A percentile compares a stretch with the other conserved stretches of the same genome.
Evolutionary conservation across 768 basidiomycete genomes (phyloP).

Genomic region (Naematelia encephala): DNA sequence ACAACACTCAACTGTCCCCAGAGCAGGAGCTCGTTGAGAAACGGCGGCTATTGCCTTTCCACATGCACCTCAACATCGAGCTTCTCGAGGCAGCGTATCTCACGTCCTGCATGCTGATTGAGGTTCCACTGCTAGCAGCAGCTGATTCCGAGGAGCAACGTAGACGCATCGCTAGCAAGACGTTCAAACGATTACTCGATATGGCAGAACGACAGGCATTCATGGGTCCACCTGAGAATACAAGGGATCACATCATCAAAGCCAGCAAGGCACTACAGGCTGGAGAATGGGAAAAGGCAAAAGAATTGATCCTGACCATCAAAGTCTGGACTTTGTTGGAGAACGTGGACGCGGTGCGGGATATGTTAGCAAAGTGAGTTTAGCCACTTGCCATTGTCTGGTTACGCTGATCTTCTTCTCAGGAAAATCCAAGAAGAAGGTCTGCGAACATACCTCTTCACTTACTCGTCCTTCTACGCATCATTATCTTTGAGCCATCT

Average conservation of each 20-base stretch:
- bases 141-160: conserved; percentile 91
- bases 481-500: conserved; percentile 84
- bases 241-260: conserved; percentile 98
- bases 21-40: conserved; percentile 98
- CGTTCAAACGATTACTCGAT: conserved; percentile 90
- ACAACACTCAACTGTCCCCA: conserved; percentile 67
- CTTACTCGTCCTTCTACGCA: conserved; percentile 90
- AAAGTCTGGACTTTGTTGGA: conserved; percentile 99
- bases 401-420: conserved; percentile 14
- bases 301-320: conserved; percentile 89
- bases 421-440: conserved; percentile 99
- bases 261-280: conserved; percentile 93
- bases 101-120: conserved; percentile 96
- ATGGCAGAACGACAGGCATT: conserved; percentile 97
- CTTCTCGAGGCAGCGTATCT: conserved; percentile 95
- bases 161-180: conserved; percentile 90
- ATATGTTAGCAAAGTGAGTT: conserved; percentile 82
- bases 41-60: conserved; percentile 93
- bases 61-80: conserved; percentile 99
- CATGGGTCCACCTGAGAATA: conserved; percentile 97
- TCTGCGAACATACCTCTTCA: conserved; percentile 92
- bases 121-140: conserved; percentile 90
- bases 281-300: conserved; percentile 95
- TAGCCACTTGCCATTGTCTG: background rate
- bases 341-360: conserved; percentile 78